phyloP scores from a whole-genome alignment of 2,329 filamentous ascomycete species.

The Calonectria montana region DNA sequence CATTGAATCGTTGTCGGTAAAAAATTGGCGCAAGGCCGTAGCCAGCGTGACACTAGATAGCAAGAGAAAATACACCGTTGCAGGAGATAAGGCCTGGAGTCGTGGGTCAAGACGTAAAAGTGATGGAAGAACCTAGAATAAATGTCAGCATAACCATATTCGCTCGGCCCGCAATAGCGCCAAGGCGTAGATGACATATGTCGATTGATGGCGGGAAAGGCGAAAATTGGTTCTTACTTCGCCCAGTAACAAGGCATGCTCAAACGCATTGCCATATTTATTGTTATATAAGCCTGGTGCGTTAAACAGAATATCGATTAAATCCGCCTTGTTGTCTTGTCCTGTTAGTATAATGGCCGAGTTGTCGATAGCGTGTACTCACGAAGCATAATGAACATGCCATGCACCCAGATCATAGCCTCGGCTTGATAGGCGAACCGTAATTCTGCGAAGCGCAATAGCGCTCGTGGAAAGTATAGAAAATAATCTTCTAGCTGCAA shows the following conservation, averaged over 20 bases:
- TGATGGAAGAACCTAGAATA: background rate
- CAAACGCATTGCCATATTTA: background rate
- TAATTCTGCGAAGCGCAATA: background rate
- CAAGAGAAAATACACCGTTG: background rate
- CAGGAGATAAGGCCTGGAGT: background rate
- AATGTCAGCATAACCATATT: background rate
- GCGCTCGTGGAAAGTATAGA: background rate
- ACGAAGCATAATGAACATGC: slow-evolving; percentile 8
- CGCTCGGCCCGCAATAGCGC: background rate
- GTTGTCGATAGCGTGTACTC: background rate
- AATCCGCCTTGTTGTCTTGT: background rate
- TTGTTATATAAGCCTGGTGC: background rate
- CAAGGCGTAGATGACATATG: background rate
- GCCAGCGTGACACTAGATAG: background rate
- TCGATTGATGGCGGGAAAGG: background rate
- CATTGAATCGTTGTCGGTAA: background rate
- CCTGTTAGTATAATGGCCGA: background rate
- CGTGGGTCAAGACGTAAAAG: background rate
- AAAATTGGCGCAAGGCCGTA: background rate
- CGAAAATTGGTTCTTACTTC: background rate
- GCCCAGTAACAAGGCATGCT: background rate
- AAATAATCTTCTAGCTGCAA: background rate
- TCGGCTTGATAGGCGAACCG: background rate
- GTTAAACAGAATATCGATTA: background rate
- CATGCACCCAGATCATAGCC: slow-evolving; percentile 3